Base-by-base conservation (phyloP, 2,329 filamentous ascomycete species). In the Hypoxylon sp. region DNA sequence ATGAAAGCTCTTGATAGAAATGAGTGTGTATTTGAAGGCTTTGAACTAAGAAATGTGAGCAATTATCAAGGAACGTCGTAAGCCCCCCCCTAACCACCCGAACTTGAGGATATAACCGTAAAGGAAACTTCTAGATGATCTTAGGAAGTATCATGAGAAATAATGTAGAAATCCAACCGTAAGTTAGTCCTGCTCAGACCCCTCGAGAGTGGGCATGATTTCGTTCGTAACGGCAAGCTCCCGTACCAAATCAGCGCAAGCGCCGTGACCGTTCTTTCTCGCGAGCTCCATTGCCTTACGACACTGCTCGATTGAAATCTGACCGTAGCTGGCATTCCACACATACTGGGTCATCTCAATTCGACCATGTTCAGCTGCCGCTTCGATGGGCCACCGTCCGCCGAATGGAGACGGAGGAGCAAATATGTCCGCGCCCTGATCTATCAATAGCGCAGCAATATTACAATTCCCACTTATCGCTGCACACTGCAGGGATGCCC, bases 401-500 rank as follows among this genome's bases (percentile, higher is more conserved):
- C 56, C 24, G 10, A 62, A 43, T 4, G 4, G 58, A 1, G 67
- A 63, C 0, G 67, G 65, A 6, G 55, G 28, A 20, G 53, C 51
- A 5, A 19, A 44, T 1, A 68, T 30, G 1, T 15, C 3, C 2
- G 68, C 68, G 1, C 64, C 65, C 0, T 50, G 28, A 2, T 65
- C 32, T 1, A 70, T 26, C 3, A 71, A n/a, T 3, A 51, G n/a
- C 0, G 39, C 57, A 11, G 54, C 65, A 13, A 68, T 47, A 20
- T 68, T 69, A 26, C 59, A 70, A n/a, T 67, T 69, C 1, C 68
- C 67, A 5, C 54, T n/a, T 26, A 53, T 61, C 8, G 69, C 65
- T 5, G 71, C 71, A 6, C 49, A 65, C 24, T 71, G 69, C 2
- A 73, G 43, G 6, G 70, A 64, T 8, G 68, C 72, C 1, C 56